These are phyloP conservation scores for Ananas comosus DNA, from an alignment of 176 grass and related monocot genomes.

Conservation along the genomic window DNA sequence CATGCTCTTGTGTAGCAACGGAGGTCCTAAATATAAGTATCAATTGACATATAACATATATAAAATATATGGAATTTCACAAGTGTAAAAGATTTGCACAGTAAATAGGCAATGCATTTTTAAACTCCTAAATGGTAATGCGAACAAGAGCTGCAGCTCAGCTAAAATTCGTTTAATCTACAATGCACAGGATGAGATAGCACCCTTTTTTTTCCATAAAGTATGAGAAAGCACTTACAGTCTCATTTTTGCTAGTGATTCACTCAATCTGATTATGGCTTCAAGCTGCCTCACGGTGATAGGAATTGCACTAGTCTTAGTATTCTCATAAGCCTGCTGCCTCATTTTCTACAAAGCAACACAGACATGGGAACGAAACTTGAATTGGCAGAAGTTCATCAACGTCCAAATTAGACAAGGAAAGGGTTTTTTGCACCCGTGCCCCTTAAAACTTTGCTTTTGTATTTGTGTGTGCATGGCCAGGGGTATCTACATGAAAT, in stretches of 20 bases:
- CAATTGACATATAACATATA: background rate
- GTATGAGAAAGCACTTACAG: constrained; percentile 42
- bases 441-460: no score
- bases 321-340: constrained; percentile 83
- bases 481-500: no score
- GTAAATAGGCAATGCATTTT: no score
- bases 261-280: constrained; percentile 90
- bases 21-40: constrained; percentile 31
- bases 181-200: background rate
- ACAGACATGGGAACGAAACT: background rate
- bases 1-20: constrained; percentile 88
- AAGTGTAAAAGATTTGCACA: no score
- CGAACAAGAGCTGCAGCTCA: background rate
- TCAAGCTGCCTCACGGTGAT: constrained; percentile 98
- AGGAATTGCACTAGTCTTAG: constrained; percentile 70
- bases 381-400: background rate
- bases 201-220: background rate
- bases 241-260: constrained; percentile 98
- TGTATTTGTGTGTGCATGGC: no score
- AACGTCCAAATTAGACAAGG: no score
- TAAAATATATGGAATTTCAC: background rate
- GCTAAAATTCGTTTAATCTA: background rate
- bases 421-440: no score
- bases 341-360: constrained; percentile 83
- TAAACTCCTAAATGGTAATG: constrained; percentile 10